phyloP scores from a whole-genome alignment of 176 grass and related monocot species.

The Musa itinerans region DNA sequence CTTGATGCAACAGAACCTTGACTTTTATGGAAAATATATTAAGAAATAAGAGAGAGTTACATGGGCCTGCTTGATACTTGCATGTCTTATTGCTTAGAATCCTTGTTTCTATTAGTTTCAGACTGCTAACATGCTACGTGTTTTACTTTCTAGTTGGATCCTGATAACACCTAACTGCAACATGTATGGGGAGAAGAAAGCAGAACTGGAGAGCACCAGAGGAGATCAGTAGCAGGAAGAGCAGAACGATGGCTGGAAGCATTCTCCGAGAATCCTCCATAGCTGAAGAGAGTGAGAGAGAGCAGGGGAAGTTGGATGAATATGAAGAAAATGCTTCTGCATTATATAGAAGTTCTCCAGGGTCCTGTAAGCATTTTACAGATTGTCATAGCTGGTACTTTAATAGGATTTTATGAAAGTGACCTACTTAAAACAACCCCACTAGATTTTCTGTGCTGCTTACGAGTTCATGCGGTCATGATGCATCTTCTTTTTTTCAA shows the following conservation, averaged over 20 bases:
- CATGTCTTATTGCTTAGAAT: too few relatives aligned
- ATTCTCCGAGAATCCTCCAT: not conserved
- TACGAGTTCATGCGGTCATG: not conserved
- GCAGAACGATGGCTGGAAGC: slow-evolving; percentile 3
- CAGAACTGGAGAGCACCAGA: not conserved
- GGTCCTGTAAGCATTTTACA: not conserved
- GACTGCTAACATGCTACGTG: not conserved
- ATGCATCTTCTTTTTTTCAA: not conserved
- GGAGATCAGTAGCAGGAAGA: slow-evolving; percentile 9
- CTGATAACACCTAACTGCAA: not conserved
- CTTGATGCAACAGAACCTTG: too few relatives aligned
- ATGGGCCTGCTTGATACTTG: too few relatives aligned
- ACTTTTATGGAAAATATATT: too few relatives aligned
- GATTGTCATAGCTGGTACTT: not conserved
- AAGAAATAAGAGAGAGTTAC: too few relatives aligned
- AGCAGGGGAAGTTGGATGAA: not conserved
- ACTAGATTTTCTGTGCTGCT: not conserved
- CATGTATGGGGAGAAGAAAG: not conserved
- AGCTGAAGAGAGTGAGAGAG: not conserved
- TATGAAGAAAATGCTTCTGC: not conserved
- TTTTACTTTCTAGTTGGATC: not conserved
- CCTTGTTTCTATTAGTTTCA: not conserved
- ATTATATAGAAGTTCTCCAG: not conserved
- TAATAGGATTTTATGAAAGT: not conserved
- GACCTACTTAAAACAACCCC: not conserved